Conservation (phyloP, 2,329 filamentous ascomycete genomes). For the Ceratocystis albifundus region DNA sequence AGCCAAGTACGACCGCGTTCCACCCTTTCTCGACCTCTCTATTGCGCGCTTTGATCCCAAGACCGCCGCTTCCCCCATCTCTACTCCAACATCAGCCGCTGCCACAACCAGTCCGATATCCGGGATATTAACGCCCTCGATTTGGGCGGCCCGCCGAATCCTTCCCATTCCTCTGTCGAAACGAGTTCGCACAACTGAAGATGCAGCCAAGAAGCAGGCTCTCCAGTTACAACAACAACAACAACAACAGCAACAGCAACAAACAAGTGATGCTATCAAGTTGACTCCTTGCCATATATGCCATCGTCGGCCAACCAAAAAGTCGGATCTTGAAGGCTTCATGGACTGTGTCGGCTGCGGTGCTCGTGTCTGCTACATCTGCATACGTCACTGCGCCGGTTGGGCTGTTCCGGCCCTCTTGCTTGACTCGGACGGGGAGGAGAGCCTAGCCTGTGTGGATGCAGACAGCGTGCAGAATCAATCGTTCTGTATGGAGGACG, state of each 20-base stretch:
- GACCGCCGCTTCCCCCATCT: not conserved
- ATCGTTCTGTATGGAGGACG: slow-evolving; percentile 5
- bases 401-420: slow-evolving; percentile 28
- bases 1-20: not conserved
- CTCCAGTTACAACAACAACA: slow-evolving; percentile 19
- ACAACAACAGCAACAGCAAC: slow-evolving; percentile 24
- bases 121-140: not conserved
- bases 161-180: slow-evolving; percentile 10
- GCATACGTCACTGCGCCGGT: slow-evolving; percentile 51
- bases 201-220: not conserved
- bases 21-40: not conserved
- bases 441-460: not conserved
- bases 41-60: not conserved
- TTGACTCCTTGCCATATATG: slow-evolving; percentile 56
- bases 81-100: not conserved
- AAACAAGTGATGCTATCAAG: slow-evolving; percentile 19
- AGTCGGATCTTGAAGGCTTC: slow-evolving; percentile 54
- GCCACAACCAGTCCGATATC: not conserved
- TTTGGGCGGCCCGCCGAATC: slow-evolving; percentile 14
- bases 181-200: not conserved
- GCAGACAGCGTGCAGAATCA: not conserved
- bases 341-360: slow-evolving; percentile 52
- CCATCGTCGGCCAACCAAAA: slow-evolving; percentile 52
- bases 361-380: slow-evolving; percentile 56
- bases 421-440: not conserved